These are phyloP conservation scores for Moricandia moricandioides DNA, from an alignment of 345 rosid species.

Conservation along the genomic window DNA sequence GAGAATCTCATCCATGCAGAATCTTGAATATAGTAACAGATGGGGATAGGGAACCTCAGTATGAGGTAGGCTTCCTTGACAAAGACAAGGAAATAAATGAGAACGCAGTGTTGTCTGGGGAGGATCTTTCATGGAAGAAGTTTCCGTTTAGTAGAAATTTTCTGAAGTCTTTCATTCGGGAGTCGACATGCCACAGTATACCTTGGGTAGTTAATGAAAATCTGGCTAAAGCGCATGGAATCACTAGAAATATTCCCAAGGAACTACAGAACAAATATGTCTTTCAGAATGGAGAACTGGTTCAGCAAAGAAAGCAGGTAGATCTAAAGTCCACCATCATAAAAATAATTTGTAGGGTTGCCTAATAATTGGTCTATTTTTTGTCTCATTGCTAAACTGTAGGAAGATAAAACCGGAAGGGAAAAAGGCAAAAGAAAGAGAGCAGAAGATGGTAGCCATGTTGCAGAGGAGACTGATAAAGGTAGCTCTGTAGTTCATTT, in stretches of 20 bases:
- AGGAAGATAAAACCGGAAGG: slow-evolving; percentile 53
- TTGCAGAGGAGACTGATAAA: slow-evolving; percentile 31
- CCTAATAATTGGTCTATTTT: not conserved
- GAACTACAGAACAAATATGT: slow-evolving; percentile 53
- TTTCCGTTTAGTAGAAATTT: slow-evolving; percentile 66
- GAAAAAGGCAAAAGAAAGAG: slow-evolving; percentile 60
- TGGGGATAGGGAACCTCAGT: slow-evolving; percentile 42
- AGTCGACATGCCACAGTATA: slow-evolving; percentile 73
- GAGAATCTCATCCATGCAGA: slow-evolving; percentile 59
- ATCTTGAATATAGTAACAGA: slow-evolving; percentile 51
- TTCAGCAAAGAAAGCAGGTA: slow-evolving; percentile 51
- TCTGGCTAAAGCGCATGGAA: slow-evolving; percentile 63
- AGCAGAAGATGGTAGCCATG: slow-evolving; percentile 48
- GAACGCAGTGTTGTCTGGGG: slow-evolving; percentile 47
- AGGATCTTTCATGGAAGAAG: slow-evolving; percentile 72
- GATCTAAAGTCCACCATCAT: slow-evolving; percentile 32
- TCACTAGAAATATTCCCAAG: slow-evolving; percentile 62
- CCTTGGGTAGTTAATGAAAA: slow-evolving; percentile 88
- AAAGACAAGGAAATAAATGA: slow-evolving; percentile 51
- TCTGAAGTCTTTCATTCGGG: slow-evolving; percentile 89
- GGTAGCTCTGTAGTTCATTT: slow-evolving; percentile 26
- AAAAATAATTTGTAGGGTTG: slow-evolving; percentile 16
- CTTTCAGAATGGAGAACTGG: slow-evolving; percentile 61
- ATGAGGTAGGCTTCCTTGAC: slow-evolving; percentile 74
- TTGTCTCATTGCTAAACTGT: slow-evolving; percentile 15